Base-by-base conservation (phyloP, 352 stramenopile genomes). In the Phytophthora idaei region DNA sequence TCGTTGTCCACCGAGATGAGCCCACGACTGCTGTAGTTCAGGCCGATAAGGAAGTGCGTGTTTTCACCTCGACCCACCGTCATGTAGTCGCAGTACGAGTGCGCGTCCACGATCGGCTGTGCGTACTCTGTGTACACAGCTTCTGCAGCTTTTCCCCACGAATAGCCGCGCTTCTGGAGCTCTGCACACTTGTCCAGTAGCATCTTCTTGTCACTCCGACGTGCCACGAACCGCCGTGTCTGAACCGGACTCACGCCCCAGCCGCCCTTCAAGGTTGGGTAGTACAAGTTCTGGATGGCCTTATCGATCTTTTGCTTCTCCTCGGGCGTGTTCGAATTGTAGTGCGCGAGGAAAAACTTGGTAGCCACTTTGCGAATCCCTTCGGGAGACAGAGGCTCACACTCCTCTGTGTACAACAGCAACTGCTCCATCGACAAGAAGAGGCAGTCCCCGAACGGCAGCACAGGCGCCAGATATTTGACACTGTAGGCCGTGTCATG, bases 51-150 rank as follows among this genome's bases (percentile, higher is more conserved):
- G 57, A 90, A 92, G 69, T 95, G 84, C 37, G 65, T 78, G 63
- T 95, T 95, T 49, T 82, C 73, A 46, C 85, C 82, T 51, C 78
- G 83, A 34, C 86, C 88, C 11, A 96, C 86, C 8, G 66, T 73
- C 88, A 96, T 96, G 67, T 96, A 96, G 47, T 93, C 80, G 60
- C 86, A 94, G 70, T 96, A 96, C 56, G 88, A 80, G 32, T 90
- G 77, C 7, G 81, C 86, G 55, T 91, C 83, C 27, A 90, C 73
- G 27, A 96, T 73, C 3, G 86, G 81, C 55, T 84, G 72, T n/a
- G 86, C 81, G 48, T 82, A 85, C 42, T 87, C 74, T 28, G 83
- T 83, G 76, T 94, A 96, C 21, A 92, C 85, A 17, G 80, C 74
- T 67, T 96, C 88, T 8, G 86, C 88, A 37, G 88, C 88, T 64